A percentile compares a stretch with the other conserved stretches of the same genome.
phyloP scores from a whole-genome alignment of 768 basidiomycete species.

The Lyophyllum shimeji region DNA sequence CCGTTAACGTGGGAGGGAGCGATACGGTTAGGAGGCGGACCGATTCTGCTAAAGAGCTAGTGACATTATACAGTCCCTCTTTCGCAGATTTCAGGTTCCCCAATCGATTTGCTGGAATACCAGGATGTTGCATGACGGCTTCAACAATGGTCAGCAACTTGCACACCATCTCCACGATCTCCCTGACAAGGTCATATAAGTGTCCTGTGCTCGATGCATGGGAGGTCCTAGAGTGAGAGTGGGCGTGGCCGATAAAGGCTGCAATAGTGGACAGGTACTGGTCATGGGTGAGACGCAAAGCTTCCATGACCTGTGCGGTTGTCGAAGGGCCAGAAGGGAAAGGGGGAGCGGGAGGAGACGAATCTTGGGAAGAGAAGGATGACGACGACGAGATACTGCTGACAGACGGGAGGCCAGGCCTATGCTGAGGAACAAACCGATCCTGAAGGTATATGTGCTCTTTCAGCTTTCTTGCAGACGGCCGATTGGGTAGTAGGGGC shows the following conservation, averaged over 20 bases:
- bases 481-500: constrained; percentile 33
- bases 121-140: constrained; percentile 76
- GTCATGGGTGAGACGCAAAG: constrained; percentile 83
- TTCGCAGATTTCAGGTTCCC: constrained; percentile 69
- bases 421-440: constrained; percentile 38
- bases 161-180: constrained; percentile 92
- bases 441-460: constrained; percentile 26
- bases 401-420: constrained; percentile 47
- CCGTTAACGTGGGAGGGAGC: constrained; percentile 47
- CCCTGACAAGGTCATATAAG: constrained; percentile 92
- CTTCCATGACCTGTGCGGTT: constrained; percentile 67
- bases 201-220: constrained; percentile 94
- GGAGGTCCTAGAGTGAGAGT: constrained; percentile 85
- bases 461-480: constrained; percentile 9
- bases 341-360: constrained; percentile 46
- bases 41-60: constrained; percentile 83
- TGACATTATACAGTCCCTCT: constrained; percentile 80
- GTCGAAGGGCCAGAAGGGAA: constrained; percentile 77
- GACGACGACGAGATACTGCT: constrained; percentile 77
- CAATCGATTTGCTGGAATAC: constrained; percentile 62
- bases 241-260: constrained; percentile 96
- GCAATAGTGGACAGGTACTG: constrained; percentile 92
- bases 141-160: constrained; percentile 91
- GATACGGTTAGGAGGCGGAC: constrained; percentile 73
- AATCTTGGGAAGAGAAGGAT: constrained; percentile 64